Conservation (phyloP, 2,329 filamentous ascomycete genomes). For the Phoma sp. region DNA sequence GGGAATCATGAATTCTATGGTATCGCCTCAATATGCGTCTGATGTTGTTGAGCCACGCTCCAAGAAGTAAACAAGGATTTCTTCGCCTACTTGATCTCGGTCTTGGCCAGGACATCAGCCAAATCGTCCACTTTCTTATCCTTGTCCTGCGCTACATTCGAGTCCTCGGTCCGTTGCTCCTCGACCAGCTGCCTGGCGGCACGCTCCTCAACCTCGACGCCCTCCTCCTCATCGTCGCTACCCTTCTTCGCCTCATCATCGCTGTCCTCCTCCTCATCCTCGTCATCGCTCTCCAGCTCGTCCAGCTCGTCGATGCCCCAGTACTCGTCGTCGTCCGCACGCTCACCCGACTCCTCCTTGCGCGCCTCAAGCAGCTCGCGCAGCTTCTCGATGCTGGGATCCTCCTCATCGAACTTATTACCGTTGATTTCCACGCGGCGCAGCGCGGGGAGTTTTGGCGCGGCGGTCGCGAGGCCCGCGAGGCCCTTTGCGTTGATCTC, state of each 20-base stretch:
- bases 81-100: constrained; percentile 50
- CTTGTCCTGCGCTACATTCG: constrained; percentile 73
- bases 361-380: constrained; percentile 72
- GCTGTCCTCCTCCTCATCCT: constrained; percentile 73
- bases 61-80: not conserved
- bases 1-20: constrained; percentile 16
- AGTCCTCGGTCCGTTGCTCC: constrained; percentile 75
- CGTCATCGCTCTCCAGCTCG: constrained; percentile 84
- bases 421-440: constrained; percentile 93
- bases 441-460: constrained; percentile 71
- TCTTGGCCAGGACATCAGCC: constrained; percentile 77
- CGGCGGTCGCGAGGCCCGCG: constrained; percentile 72
- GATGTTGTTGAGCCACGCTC: not conserved
- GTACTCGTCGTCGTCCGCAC: constrained; percentile 62
- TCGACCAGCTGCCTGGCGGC: constrained; percentile 63
- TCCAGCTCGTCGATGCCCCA: constrained; percentile 66
- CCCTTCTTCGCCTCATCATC: constrained; percentile 67
- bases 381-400: constrained; percentile 72
- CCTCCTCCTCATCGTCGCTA: constrained; percentile 72
- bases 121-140: constrained; percentile 83
- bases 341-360: constrained; percentile 64
- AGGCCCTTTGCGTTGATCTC: constrained; percentile 83
- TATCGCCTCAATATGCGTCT: constrained; percentile 12
- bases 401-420: constrained; percentile 91
- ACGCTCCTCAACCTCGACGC: constrained; percentile 52